Evolutionary conservation across 2,329 filamentous ascomycete genomes (phyloP).

Genomic region (Colletotrichum tofieldiae): DNA sequence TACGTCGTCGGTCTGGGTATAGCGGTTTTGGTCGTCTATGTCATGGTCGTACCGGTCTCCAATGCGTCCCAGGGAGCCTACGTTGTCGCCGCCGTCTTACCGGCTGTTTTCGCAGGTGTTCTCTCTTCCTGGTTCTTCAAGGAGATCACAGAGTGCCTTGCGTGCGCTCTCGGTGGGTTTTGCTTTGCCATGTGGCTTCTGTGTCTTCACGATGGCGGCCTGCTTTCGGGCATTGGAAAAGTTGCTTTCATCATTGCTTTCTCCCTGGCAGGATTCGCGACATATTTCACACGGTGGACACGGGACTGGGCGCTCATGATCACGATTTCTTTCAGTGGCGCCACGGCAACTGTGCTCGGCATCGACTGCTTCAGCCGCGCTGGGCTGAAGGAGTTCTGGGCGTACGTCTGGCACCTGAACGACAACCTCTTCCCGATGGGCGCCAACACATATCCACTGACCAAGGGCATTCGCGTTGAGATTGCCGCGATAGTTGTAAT

Average conservation of each 20-base stretch:
- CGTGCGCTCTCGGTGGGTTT: slow-evolving; percentile 89
- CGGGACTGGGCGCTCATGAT: slow-evolving; percentile 84
- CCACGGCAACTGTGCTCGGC: slow-evolving; percentile 84
- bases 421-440: slow-evolving; percentile 83
- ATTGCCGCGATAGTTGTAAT: slow-evolving; percentile 84
- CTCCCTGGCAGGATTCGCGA: slow-evolving; percentile 76
- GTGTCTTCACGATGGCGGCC: slow-evolving; percentile 81
- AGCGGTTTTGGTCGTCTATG: slow-evolving; percentile 87
- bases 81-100: slow-evolving; percentile 82
- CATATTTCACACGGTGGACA: slow-evolving; percentile 85
- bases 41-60: slow-evolving; percentile 85
- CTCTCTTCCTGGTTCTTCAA: slow-evolving; percentile 80
- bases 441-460: slow-evolving; percentile 86
- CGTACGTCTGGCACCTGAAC: slow-evolving; percentile 91
- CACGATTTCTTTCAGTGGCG: slow-evolving; percentile 84
- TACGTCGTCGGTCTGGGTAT: slow-evolving; percentile 82
- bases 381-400: slow-evolving; percentile 97
- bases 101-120: slow-evolving; percentile 82
- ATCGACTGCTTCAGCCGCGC: slow-evolving; percentile 92
- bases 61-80: slow-evolving; percentile 88
- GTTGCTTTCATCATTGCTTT: slow-evolving; percentile 84
- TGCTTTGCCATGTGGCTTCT: slow-evolving; percentile 93
- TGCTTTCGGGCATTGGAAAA: slow-evolving; percentile 73
- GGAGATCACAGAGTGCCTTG: slow-evolving; percentile 86
- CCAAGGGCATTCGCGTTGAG: slow-evolving; percentile 88